Evolutionary conservation across 2,329 filamentous ascomycete species (phyloP), one percentile per base, ranked within the genome.

Genomic region (Diaporthe sp.): DNA sequence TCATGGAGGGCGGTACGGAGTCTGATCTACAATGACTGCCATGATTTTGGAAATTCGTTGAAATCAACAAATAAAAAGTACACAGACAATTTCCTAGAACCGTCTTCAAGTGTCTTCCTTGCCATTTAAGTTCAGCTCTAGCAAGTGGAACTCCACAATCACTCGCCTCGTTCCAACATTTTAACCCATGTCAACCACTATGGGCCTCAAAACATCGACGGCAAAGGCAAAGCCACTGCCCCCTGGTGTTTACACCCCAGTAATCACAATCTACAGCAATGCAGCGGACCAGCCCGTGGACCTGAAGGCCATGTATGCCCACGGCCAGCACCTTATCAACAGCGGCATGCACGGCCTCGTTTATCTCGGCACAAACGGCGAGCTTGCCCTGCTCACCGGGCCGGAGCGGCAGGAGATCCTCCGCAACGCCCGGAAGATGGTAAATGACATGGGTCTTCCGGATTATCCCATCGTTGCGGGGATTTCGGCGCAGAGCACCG

Each of bases 351-450:
- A 86, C 57, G 85, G 87, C 1, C 84, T 88, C 0, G 86, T 88
- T 1, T 84, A 87, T 34, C 82, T 85, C 3, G 87, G 86, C 25
- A 88, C 87, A 7, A 88, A 86, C 60, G 87, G 85, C 44, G 87
- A 88, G 75, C 82, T 86, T 13, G 85, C 84, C 1, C 80, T 88
- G 0, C 82, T 88, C 1, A 84, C 82, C 0, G 77, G 81, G 3
- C 82, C 82, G 22, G 86, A 87, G 79, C 83, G 87, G 8, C 81
- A 81, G 25, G 80, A 83, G 10, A 82, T 89, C n/a, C 79, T 88
- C 19, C 77, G 80, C 13, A 80, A 68, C 22, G 85, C 85, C 0
- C 79, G 81, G 17, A 81, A 81, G 12, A 85, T 86, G 0, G 83
- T 86, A 2, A 42, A 34, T 3, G 65, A 68, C 13, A 53, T 55